Evolutionary conservation across 345 rosid species (phyloP), one percentile per base, ranked within the genome.

Genomic region (Acer saccharum): DNA sequence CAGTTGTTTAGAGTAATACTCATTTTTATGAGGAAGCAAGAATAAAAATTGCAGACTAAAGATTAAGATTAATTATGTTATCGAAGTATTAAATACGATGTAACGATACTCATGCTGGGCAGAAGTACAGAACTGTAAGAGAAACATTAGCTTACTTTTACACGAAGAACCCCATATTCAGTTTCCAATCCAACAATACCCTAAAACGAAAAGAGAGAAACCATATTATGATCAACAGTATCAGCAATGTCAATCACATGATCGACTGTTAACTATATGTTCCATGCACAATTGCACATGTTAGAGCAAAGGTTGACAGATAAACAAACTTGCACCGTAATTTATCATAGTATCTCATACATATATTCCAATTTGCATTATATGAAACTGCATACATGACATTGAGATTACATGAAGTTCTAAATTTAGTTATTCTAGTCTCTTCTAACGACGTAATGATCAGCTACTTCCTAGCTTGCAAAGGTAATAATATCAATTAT

Each of bases 151-250:
- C 87, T 86, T 80, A 86, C 92, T 82, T 86, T 84, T 32, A 89
- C 79, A 52, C 75, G 90, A 67, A 89, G 87, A 82, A 76, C 82
- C 60, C 92, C 92, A 55, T 82, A 77, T 71, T 86, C 81, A 54
- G 92, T 87, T 76, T 87, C 85, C 82, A 89, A 57, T 78, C 89
- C 88, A 74, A 87, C 72, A 78, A 89, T 76, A 10, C 89, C 92
- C 92, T 89, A 20, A 4, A 75, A 65, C 48, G 69, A 76, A 55
- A 75, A 48, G 39, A 62, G 27, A 46, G 62, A 66, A 57, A 17
- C 14, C 16, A 10, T 9, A 73, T 70, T 9, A 55, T 20, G n/a
- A 20, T 11, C 9, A 35, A 72, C 11, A 48, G 27, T 4, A 29
- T 48, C 21, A 48, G 8, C 18, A n/a, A 27, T 23, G 1, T 48